A percentile compares a stretch with the other conserved stretches of the same genome.
phyloP scores from a whole-genome alignment of 768 basidiomycete genomes.

The Suillus ampliporus region DNA sequence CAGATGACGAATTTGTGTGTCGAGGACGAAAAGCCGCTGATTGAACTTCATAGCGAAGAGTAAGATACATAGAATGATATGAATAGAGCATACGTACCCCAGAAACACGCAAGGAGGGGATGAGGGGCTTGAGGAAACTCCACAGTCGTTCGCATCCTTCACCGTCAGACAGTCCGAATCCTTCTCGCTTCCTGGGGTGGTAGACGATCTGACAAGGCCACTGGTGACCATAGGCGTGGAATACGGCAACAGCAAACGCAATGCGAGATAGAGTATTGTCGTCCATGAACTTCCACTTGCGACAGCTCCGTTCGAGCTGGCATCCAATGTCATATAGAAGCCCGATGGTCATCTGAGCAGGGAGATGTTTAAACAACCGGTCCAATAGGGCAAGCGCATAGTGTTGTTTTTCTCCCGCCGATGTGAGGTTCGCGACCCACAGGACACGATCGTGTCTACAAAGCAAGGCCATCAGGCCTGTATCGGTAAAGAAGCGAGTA shows the following conservation, averaged over 20 bases:
- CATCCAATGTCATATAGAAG: conserved; percentile 34
- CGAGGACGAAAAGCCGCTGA: conserved; percentile 31
- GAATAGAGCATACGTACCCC: conserved; percentile 20
- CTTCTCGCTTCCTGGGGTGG: conserved; percentile 37
- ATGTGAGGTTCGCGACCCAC: conserved; percentile 23
- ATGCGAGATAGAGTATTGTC: conserved; percentile 23
- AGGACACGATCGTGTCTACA: conserved; percentile 29
- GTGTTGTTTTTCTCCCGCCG: conserved; percentile 27
- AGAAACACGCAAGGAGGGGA: conserved; percentile 23
- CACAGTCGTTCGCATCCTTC: conserved; percentile 35
- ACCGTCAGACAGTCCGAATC: conserved; percentile 33
- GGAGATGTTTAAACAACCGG: conserved; percentile 24
- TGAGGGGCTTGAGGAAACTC: conserved; percentile 26
- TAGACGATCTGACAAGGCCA: conserved; percentile 43
- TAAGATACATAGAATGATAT: neutral
- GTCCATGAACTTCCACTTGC: conserved; percentile 13
- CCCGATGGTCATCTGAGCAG: conserved; percentile 17
- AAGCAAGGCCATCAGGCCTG: conserved; percentile 29
- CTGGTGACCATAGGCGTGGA: conserved; percentile 43
- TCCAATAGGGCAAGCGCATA: conserved; percentile 27
- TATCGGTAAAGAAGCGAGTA: conserved; percentile 21
- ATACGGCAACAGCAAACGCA: conserved; percentile 35
- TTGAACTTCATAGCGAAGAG: conserved; percentile 32
- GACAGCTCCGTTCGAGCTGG: conserved; percentile 25
- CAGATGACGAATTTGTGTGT: conserved; percentile 29